A percentile compares a stretch with the other conserved stretches of the same genome.
phyloP scores from a whole-genome alignment of 768 basidiomycete genomes.

The Suillus plorans region DNA sequence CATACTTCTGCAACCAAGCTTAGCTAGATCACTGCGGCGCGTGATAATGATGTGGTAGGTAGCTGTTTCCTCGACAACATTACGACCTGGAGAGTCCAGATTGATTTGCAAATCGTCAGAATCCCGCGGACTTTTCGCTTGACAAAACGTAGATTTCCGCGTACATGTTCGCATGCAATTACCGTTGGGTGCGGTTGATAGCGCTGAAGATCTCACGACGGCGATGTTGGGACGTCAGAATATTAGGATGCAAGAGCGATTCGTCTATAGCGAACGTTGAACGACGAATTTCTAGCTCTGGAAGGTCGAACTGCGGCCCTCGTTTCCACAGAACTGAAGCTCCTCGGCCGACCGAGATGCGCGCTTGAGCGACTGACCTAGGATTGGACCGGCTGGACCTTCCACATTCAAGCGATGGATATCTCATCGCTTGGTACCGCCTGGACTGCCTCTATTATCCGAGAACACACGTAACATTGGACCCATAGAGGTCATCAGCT shows the following conservation, averaged over 20 bases:
- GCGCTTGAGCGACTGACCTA: not conserved
- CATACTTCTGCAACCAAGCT: not conserved
- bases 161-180: not conserved
- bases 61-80: not conserved
- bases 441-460: not conserved
- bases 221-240: not conserved
- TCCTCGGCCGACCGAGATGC: not conserved
- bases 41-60: not conserved
- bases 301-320: not conserved
- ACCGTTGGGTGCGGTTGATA: not conserved
- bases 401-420: not conserved
- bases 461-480: not conserved
- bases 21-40: not conserved
- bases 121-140: not conserved
- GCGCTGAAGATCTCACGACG: not conserved
- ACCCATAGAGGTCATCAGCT: not conserved
- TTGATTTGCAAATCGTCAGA: not conserved
- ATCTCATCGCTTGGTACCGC: not conserved
- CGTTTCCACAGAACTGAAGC: not conserved
- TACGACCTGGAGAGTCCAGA: not conserved
- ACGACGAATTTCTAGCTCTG: not conserved
- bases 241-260: not conserved
- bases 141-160: not conserved
- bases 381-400: not conserved
- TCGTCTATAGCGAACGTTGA: not conserved